Evolutionary conservation across 345 rosid species (phyloP).

Genomic region (Lepidium aucheri): DNA sequence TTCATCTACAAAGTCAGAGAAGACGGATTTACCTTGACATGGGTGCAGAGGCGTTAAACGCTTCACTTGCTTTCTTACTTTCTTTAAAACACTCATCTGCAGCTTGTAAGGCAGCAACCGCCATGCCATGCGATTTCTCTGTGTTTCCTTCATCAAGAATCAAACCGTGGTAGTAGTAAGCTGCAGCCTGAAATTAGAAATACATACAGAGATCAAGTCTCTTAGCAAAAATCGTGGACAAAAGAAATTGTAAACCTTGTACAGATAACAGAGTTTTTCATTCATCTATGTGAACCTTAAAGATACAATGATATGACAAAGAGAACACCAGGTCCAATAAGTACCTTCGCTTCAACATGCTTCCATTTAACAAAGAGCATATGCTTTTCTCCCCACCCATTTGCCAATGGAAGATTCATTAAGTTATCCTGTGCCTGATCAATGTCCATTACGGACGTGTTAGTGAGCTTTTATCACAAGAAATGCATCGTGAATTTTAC

Average conservation of each 20-base stretch:
- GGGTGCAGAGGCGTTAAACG: slow-evolving; percentile 65
- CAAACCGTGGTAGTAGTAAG: slow-evolving; percentile 96
- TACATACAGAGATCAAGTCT: slow-evolving; percentile 1
- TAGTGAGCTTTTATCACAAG: neutral
- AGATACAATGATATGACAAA: neutral
- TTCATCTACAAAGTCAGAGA: neutral
- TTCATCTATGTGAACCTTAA: neutral
- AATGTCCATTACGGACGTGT: slow-evolving; percentile 10
- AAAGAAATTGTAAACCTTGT: neutral
- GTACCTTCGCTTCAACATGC: slow-evolving; percentile 73
- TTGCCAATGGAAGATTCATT: slow-evolving; percentile 68
- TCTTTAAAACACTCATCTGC: slow-evolving; percentile 86
- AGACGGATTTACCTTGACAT: slow-evolving; percentile 57
- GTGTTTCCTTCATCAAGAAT: slow-evolving; percentile 98
- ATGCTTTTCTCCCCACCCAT: slow-evolving; percentile 98
- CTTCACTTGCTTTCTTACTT: slow-evolving; percentile 70
- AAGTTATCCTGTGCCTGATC: slow-evolving; percentile 84
- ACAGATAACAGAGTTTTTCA: neutral
- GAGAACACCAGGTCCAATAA: neutral
- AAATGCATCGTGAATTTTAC: neutral
- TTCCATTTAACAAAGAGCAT: slow-evolving; percentile 76
- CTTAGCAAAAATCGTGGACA: neutral
- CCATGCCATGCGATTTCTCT: slow-evolving; percentile 93
- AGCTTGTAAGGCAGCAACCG: slow-evolving; percentile 91
- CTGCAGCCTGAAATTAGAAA: slow-evolving; percentile 54